These are phyloP conservation scores for Chaetomium fimeti DNA, from an alignment of 495 filamentous ascomycete species.

Conservation along the genomic window DNA sequence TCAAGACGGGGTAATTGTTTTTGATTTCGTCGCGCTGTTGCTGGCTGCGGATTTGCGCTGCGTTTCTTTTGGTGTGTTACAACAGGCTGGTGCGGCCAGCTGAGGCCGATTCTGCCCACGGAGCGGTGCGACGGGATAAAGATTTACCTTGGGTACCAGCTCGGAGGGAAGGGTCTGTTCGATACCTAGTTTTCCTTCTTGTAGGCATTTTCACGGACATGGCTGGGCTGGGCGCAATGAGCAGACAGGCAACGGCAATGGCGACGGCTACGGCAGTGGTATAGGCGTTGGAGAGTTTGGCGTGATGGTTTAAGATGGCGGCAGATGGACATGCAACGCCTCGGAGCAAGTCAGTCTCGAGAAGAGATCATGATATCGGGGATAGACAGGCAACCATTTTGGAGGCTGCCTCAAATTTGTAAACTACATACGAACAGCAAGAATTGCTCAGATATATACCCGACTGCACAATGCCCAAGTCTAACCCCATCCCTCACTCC, in stretches of 20 bases:
- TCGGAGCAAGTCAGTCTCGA: background rate
- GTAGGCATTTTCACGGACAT: constrained; percentile 12
- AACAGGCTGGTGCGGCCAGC: background rate
- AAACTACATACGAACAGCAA: constrained; percentile 1
- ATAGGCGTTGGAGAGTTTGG: constrained; percentile 16
- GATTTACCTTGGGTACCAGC: too few relatives aligned
- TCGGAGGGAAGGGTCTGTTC: background rate
- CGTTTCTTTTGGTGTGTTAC: background rate
- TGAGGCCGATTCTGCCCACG: background rate
- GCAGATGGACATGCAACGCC: background rate
- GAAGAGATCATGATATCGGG: background rate
- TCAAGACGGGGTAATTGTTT: too few relatives aligned
- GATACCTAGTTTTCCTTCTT: background rate
- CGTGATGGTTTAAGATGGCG: constrained; percentile 1
- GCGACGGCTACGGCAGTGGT: constrained; percentile 1
- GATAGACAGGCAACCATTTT: background rate
- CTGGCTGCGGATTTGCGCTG: background rate
- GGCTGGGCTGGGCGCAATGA: background rate
- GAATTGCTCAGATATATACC: background rate
- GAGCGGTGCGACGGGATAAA: too few relatives aligned
- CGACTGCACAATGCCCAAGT: background rate
- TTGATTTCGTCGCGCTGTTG: background rate
- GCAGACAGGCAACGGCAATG: constrained; percentile 2
- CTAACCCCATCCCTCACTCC: constrained; percentile 11
- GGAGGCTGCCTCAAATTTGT: background rate